Evolutionary conservation across 2,329 filamentous ascomycete genomes (phyloP), one percentile per base, ranked within the genome.

Genomic region (Ophiostoma sp.): DNA sequence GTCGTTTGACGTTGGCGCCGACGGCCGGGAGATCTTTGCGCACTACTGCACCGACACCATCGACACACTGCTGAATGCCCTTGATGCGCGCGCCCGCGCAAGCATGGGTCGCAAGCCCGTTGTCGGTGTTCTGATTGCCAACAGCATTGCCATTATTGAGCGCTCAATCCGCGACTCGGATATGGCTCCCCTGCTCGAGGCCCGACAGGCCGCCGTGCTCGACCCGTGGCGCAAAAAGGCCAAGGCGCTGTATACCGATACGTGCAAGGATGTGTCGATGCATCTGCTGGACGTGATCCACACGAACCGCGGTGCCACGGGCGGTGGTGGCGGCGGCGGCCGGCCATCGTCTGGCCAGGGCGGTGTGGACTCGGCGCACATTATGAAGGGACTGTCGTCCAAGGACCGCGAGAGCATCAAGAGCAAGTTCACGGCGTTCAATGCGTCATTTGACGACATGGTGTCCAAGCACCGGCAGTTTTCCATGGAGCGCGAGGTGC

Each of bases 321-420:
- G 69, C 7, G 69, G 80, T 87, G 70, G 69, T 36, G 66, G 68
- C 57, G 54, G 69, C 13, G 39, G 67, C 2, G 66, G 57, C 68
- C 88, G 93, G 23, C 92, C 93, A 17, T 85, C 88, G 0, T 94
- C 91, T 2, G 87, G 89, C 10, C 88, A 87, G 35, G 87, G 33
- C n/a, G 69, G 35, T 31, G 83, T 89, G 66, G 94, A 97, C 79
- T 95, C 92, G 1, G 88, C 89, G 20, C 90, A 90, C 0, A 91
- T 97, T 71, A 84, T 98, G 72, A 97, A 96, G 79, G 87, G 87
- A 0, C 83, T 98, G 3, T 89, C 87, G 65, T 93, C 90, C 76
- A 97, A 97, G 79, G 95, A 99, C 77, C 96, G 94, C 79, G 95
- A 99, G 77, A 90, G 89, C 71, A 96, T 98, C 80, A 99, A 99